Evolutionary conservation across 257 asterid genomes (phyloP).

Genomic region (Leonotis leonurus): DNA sequence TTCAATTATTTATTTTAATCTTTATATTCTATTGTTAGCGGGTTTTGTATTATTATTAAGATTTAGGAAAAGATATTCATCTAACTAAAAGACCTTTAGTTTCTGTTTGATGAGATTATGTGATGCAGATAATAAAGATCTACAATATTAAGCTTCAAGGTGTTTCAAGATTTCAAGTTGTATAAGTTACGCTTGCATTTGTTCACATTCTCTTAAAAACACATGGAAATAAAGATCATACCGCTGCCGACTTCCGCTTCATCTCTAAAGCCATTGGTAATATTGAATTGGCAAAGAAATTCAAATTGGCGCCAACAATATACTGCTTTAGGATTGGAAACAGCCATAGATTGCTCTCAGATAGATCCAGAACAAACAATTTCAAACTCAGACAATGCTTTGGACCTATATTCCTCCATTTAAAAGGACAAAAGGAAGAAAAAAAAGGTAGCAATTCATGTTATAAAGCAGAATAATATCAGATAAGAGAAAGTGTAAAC

Average conservation of each 20-base stretch:
- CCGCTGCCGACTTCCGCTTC: conserved; percentile 65
- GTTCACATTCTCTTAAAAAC: not conserved
- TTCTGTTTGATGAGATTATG: too few relatives aligned
- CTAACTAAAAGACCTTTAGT: too few relatives aligned
- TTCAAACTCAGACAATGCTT: conserved; percentile 52
- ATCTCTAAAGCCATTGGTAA: conserved; percentile 45
- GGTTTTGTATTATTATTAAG: too few relatives aligned
- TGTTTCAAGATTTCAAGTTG: too few relatives aligned
- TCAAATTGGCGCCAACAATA: conserved; percentile 59
- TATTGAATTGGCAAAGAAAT: conserved; percentile 56
- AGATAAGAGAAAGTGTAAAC: too few relatives aligned
- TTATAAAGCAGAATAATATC: too few relatives aligned
- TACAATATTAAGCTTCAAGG: too few relatives aligned
- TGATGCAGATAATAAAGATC: too few relatives aligned
- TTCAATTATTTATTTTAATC: too few relatives aligned
- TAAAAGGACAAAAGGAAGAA: not conserved
- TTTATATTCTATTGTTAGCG: too few relatives aligned
- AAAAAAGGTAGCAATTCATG: too few relatives aligned
- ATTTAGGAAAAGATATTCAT: too few relatives aligned
- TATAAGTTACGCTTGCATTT: not conserved
- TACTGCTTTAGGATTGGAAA: conserved; percentile 85
- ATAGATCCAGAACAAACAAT: conserved; percentile 53
- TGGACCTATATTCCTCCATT: conserved; percentile 69
- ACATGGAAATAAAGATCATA: conserved; percentile 27
- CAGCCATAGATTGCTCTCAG: conserved; percentile 86